phyloP scores from a whole-genome alignment of 2,329 filamentous ascomycete species.

The Sclerotinia spermophila region DNA sequence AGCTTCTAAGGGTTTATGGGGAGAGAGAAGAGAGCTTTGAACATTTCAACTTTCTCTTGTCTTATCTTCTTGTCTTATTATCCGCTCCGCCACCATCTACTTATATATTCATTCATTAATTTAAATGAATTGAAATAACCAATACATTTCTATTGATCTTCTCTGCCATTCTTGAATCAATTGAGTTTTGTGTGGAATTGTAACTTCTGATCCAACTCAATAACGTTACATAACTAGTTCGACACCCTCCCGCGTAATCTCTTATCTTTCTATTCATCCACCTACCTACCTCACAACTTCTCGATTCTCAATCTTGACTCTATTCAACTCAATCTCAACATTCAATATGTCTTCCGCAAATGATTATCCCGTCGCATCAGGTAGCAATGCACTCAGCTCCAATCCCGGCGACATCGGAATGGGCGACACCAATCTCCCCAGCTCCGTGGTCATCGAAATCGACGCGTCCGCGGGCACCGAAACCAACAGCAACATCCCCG shows the following conservation, averaged over 20 bases:
- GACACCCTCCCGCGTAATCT: neutral
- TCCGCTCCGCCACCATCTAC: too few species aligned
- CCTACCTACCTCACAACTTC: neutral
- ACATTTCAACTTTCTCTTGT: neutral
- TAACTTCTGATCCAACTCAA: neutral
- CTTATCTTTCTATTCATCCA: neutral
- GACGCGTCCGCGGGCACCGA: constrained; percentile 14
- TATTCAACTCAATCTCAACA: neutral
- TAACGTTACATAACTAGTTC: neutral
- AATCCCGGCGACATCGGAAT: constrained; percentile 32
- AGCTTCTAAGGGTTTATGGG: neutral
- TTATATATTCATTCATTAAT: neutral
- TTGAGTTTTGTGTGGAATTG: neutral
- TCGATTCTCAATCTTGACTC: neutral
- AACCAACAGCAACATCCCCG: neutral
- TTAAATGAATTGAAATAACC: neutral
- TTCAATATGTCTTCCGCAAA: constrained; percentile 18
- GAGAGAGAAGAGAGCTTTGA: neutral
- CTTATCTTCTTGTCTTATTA: neutral
- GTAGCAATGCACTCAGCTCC: constrained; percentile 21
- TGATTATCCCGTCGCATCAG: constrained; percentile 26
- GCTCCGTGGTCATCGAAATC: constrained; percentile 32
- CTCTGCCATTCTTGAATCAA: neutral
- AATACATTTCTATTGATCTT: neutral
- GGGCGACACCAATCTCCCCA: constrained; percentile 22